Evolutionary conservation across 2,329 filamentous ascomycete species (phyloP), one percentile per base, ranked within the genome.

Genomic region (Dryadomyces quercus-mongolicae): DNA sequence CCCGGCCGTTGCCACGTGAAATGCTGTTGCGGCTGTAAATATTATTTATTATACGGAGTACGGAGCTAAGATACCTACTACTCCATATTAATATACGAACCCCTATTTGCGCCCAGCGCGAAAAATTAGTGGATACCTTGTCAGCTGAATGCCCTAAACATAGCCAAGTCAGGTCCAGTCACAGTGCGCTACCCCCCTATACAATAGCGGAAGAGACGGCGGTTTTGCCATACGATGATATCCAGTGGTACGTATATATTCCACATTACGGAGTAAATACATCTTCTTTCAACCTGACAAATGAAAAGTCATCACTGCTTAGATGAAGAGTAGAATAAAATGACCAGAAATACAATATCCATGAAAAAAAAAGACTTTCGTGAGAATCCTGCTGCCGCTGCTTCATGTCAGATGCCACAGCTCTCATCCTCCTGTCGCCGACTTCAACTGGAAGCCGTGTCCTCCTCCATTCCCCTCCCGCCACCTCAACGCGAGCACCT

Each of bases 321-420:
- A 40, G 36, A 40, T 40, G 36, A 40, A 40, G 36, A 12, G 36
- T 43, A 43, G 13, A 51, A 51, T 20, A 51, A 18, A 51, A 44
- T 51, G 47, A 38, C 22, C 22, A 36, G n/a, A 31, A 38, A 21
- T 53, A 53, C 43, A 40, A 18, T 36, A 36, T 53, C 45, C 51
- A 48, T 52, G 44, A 40, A 53, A 53, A 45, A 22, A 53, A 53
- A 40, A 21, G 49, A n/a, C 50, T 36, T 53, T 48, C 44, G 44
- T 53, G 36, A 51, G 34, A 43, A 43, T 43, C 49, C 31, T 51
- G 36, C 49, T 42, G 49, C 48, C 31, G 25, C 22, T 25, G 22
- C 38, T 25, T 40, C n/a, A 31, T 44, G 38, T 16, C 36, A 9
- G 42, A 18, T 31, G 16, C 42, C 16, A 18, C 42, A 44, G 36